Evolutionary conservation across 306 rosid genomes (phyloP).

Genomic region (Trifolium repens): DNA sequence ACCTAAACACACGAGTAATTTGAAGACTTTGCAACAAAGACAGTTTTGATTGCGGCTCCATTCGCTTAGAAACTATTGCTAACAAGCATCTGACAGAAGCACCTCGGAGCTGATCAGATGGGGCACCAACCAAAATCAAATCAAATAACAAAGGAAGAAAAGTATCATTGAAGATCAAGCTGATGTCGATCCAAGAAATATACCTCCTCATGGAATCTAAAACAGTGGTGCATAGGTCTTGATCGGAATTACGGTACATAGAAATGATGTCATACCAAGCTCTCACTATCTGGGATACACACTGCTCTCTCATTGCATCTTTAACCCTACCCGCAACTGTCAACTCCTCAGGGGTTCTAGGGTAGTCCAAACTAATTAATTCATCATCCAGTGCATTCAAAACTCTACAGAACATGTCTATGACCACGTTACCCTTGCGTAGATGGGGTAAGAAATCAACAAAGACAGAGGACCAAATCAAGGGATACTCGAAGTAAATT

Average conservation of each 20-base stretch:
- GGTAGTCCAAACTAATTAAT: conserved; percentile 81
- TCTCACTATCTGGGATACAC: conserved; percentile 73
- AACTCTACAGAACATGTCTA: conserved; percentile 95
- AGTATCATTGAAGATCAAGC: conserved; percentile 79
- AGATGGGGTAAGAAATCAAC: conserved; percentile 77
- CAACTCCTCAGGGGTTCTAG: conserved; percentile 72
- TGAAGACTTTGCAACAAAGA: conserved; percentile 83
- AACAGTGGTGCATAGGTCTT: conserved; percentile 68
- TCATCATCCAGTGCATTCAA: conserved; percentile 88
- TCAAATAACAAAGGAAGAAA: conserved; percentile 84
- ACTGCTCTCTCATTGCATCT: conserved; percentile 92
- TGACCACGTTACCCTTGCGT: conserved; percentile 72
- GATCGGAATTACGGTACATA: conserved; percentile 66
- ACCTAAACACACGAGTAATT: conserved; percentile 67
- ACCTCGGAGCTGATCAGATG: conserved; percentile 74
- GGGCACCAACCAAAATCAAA: conserved; percentile 67
- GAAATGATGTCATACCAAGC: conserved; percentile 80
- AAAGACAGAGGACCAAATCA: conserved; percentile 82
- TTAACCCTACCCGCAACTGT: conserved; percentile 69
- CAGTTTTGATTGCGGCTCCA: conserved; percentile 78
- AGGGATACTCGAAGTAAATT: conserved; percentile 83
- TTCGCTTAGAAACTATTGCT: conserved; percentile 86
- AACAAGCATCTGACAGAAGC: conserved; percentile 85
- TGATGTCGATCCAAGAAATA: conserved; percentile 93
- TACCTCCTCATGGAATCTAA: conserved; percentile 82